These are phyloP conservation scores for Podosphaera aphanis DNA, from an alignment of 2,329 filamentous ascomycete genomes.

Conservation along the genomic window DNA sequence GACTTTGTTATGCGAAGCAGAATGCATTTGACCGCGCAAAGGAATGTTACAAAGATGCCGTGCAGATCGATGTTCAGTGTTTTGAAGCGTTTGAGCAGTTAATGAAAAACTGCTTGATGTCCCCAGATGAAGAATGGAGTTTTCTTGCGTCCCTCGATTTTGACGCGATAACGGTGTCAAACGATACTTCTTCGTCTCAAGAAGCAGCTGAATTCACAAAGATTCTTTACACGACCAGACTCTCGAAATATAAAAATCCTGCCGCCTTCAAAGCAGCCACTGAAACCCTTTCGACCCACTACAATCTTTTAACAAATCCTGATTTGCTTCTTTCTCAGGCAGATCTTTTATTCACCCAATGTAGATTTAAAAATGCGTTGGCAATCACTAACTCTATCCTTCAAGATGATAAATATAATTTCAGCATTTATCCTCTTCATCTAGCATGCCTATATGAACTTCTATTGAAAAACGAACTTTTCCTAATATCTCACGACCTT, in stretches of 20 bases:
- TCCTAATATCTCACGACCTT: slow-evolving; percentile 76
- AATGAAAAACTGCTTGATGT: slow-evolving; percentile 87
- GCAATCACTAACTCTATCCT: slow-evolving; percentile 66
- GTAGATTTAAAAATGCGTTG: slow-evolving; percentile 72
- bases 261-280: slow-evolving; percentile 62
- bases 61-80: slow-evolving; percentile 90
- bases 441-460: slow-evolving; percentile 80
- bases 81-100: slow-evolving; percentile 96
- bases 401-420: slow-evolving; percentile 67
- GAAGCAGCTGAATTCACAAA: slow-evolving; percentile 85
- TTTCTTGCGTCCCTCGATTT: slow-evolving; percentile 64
- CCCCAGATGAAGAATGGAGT: slow-evolving; percentile 45
- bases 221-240: slow-evolving; percentile 82
- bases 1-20: slow-evolving; percentile 85
- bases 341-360: slow-evolving; percentile 83
- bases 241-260: slow-evolving; percentile 87
- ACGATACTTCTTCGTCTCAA: slow-evolving; percentile 45
- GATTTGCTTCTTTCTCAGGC: slow-evolving; percentile 79
- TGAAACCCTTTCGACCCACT: slow-evolving; percentile 81
- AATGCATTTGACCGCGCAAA: slow-evolving; percentile 94
- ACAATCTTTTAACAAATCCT: slow-evolving; percentile 64
- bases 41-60: slow-evolving; percentile 94
- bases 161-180: slow-evolving; percentile 47
- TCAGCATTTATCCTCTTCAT: slow-evolving; percentile 71
- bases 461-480: slow-evolving; percentile 64